These are phyloP conservation scores for Balakata baccata DNA, from an alignment of 345 rosid genomes.

Conservation along the genomic window DNA sequence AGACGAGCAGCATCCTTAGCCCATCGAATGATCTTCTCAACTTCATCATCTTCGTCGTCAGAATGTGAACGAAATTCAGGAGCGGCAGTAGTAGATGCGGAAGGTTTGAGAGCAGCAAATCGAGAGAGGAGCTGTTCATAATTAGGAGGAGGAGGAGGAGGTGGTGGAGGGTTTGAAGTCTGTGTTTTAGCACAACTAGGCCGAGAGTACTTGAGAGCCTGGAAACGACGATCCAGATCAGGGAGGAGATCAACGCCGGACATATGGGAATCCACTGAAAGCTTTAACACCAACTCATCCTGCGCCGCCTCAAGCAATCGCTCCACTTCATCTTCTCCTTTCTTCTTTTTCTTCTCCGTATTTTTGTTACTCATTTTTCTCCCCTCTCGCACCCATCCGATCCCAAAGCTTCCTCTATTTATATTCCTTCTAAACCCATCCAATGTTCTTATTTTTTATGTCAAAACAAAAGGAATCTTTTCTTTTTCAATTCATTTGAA, in stretches of 20 bases:
- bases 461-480: too few relatives aligned
- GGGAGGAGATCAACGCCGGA: constrained; percentile 41
- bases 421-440: too few relatives aligned
- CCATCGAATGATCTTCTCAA: constrained; percentile 77
- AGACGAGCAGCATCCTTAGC: constrained; percentile 82
- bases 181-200: constrained; percentile 2
- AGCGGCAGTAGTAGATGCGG: constrained; percentile 8
- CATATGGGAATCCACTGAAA: constrained; percentile 59
- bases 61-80: too few relatives aligned
- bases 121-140: constrained; percentile 61
- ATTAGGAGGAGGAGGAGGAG: not conserved
- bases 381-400: not conserved
- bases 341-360: not conserved
- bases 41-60: constrained; percentile 47
- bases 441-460: too few relatives aligned
- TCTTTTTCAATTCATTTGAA: too few relatives aligned
- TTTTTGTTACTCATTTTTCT: not conserved
- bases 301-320: constrained; percentile 68
- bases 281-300: constrained; percentile 65
- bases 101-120: constrained; percentile 65
- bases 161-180: too few relatives aligned
- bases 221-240: constrained; percentile 73
- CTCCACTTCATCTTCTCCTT: constrained; percentile 47
- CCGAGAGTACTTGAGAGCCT: constrained; percentile 58
- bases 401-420: too few relatives aligned